Base-by-base conservation (phyloP, 371 early-diverging fungal species). In the Enterocytospora artemiae region DNA sequence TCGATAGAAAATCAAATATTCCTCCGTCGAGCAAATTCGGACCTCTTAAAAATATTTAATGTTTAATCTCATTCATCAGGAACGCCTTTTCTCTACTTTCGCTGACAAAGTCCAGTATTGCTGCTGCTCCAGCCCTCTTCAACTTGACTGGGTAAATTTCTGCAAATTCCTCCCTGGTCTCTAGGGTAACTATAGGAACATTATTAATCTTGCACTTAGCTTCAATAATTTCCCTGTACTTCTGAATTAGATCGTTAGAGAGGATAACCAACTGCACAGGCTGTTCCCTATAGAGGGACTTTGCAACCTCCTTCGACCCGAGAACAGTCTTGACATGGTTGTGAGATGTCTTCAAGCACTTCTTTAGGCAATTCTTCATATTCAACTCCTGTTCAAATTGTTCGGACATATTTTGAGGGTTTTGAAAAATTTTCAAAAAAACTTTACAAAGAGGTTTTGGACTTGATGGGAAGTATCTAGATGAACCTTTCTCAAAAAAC, bases 141-240 rank as follows among this genome's bases (percentile, higher is more conserved):
- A 48, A 33, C 43, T 61, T 62, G 12, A 66, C 48, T 25, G 62
- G 62, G 20, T 59, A 46, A 22, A 72, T 56, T 43, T 55, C 34
- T 51, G 62, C 72, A n/a, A 75, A 51, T 37, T 71, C 65, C 20
- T 61, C 18, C 12, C 67, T 51, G 45, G 18, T 59, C 27, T 72
- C 75, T 33, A 75, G 51, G 20, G 18, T 22, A 49, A 75, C 45
- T 16, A 72, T 46, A 9, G 75, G 69, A 7, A 69, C 51, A 28
- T 63, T 50, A 14, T 34, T 41, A 27, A 65, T 63, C 36, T 65
- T 43, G 30, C 56, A n/a, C 16, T 63, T 33, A 16, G 22, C 28
- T 18, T 44, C 55, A 16, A 73, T 51, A 28, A 75, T 27, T 0
- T 30, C 44, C 22, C 30, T 2, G 36, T 57, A 54, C 16, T 56